Evolutionary conservation across 2,329 filamentous ascomycete genomes (phyloP).

Genomic region (Venturia carpophila): DNA sequence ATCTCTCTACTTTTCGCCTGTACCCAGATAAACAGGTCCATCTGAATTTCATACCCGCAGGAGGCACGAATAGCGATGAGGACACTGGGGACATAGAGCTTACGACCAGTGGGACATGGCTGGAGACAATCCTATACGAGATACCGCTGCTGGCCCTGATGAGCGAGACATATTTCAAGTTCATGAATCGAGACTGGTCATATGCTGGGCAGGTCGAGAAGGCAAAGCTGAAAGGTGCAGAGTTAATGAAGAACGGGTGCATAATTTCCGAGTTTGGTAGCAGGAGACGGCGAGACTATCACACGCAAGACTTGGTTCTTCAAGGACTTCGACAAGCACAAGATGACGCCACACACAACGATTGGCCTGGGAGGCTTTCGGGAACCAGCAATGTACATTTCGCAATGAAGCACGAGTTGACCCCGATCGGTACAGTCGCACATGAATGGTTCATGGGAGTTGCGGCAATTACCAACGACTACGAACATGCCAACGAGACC

Average conservation of each 20-base stretch:
- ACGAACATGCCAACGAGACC: conserved; percentile 73
- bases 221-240: conserved; percentile 72
- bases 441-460: conserved; percentile 99
- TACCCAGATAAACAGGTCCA: conserved; percentile 72
- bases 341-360: conserved; percentile 57
- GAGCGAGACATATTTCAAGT: conserved; percentile 95
- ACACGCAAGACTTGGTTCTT: conserved; percentile 89
- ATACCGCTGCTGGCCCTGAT: conserved; percentile 87
- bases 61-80: conserved; percentile 58
- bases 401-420: conserved; percentile 82
- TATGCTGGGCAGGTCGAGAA: conserved; percentile 80
- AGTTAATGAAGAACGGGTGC: conserved; percentile 73
- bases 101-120: conserved; percentile 73
- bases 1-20: conserved; percentile 73
- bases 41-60: conserved; percentile 52
- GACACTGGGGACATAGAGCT: conserved; percentile 66
- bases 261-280: conserved; percentile 92
- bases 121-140: conserved; percentile 95
- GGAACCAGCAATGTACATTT: conserved; percentile 97
- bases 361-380: conserved; percentile 63
- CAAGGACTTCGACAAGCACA: conserved; percentile 73
- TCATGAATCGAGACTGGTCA: conserved; percentile 88
- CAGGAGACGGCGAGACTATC: conserved; percentile 80
- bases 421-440: conserved; percentile 81
- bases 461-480: conserved; percentile 81